Percentiles rank a stretch among this genome's conserved stretches.
Conservation (phyloP, 129 eudicot species). For the Dittrichia graveolens region DNA sequence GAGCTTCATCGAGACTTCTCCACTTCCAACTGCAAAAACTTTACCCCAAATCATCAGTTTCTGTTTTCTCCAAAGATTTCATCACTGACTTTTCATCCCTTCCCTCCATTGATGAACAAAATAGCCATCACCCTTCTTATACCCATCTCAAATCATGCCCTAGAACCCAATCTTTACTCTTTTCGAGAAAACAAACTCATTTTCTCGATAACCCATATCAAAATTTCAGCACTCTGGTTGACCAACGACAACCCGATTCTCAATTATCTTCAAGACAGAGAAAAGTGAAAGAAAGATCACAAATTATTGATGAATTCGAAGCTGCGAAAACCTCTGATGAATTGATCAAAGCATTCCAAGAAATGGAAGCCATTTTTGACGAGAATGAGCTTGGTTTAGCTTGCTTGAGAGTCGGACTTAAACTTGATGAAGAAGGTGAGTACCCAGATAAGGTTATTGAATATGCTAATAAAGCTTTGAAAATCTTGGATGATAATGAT, state of each 20-base stretch:
- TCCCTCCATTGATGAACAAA: constrained; percentile 27
- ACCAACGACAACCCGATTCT: constrained; percentile 33
- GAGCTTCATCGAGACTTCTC: constrained; percentile 58
- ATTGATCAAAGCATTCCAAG: constrained; percentile 61
- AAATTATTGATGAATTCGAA: constrained; percentile 80
- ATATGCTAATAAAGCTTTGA: constrained; percentile 69
- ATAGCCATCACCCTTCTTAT: constrained; percentile 26
- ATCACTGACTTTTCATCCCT: constrained; percentile 27
- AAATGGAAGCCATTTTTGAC: constrained; percentile 57
- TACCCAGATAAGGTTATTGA: constrained; percentile 62
- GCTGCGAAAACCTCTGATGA: constrained; percentile 64
- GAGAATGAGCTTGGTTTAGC: constrained; percentile 75
- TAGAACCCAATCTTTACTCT: constrained; percentile 30
- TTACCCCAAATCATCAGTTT: constrained; percentile 30
- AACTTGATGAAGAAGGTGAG: constrained; percentile 81
- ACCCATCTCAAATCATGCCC: constrained; percentile 43
- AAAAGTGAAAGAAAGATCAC: constrained; percentile 61
- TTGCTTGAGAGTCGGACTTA: constrained; percentile 71
- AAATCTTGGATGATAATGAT: constrained; percentile 48
- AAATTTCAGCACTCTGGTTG: constrained; percentile 52
- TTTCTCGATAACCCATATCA: constrained; percentile 42
- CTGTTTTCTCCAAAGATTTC: constrained; percentile 39
- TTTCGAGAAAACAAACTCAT: constrained; percentile 30
- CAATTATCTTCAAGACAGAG: constrained; percentile 64
- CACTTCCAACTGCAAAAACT: constrained; percentile 38